Conservation (phyloP, 1,284 basidiomycete genomes). For the Schizophyllum commune region DNA sequence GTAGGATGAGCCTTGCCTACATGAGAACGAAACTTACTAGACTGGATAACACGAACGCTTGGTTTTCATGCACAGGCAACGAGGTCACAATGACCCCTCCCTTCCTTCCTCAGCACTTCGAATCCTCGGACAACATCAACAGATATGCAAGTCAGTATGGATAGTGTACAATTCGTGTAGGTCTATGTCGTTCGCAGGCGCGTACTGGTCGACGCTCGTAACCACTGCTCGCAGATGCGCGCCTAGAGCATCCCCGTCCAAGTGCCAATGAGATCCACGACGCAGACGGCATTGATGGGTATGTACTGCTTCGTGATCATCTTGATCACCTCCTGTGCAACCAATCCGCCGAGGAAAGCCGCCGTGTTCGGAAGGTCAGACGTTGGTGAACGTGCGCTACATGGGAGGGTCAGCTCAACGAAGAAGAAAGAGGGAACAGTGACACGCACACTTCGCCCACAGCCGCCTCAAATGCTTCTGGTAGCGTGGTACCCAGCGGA, state of each 20-base stretch:
- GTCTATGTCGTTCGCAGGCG: too few species aligned
- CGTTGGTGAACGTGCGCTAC: conserved; percentile 71
- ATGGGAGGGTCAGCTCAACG: conserved; percentile 6
- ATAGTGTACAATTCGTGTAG: neutral
- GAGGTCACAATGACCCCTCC: too few species aligned
- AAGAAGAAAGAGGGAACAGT: neutral
- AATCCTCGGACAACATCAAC: too few species aligned
- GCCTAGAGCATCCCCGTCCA: conserved; percentile 49
- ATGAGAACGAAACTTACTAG: too few species aligned
- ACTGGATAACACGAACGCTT: too few species aligned
- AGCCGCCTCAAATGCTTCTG: conserved; percentile 55
- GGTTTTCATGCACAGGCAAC: too few species aligned
- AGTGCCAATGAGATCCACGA: conserved; percentile 81
- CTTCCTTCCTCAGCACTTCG: too few species aligned
- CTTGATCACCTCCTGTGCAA: conserved; percentile 98
- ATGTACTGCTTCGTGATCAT: conserved; percentile 95
- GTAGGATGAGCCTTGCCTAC: too few species aligned
- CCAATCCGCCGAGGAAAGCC: conserved; percentile 87
- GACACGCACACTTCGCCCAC: conserved; percentile 73
- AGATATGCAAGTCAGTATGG: neutral
- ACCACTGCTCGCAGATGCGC: neutral
- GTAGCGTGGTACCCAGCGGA: conserved; percentile 35
- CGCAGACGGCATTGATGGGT: conserved; percentile 81
- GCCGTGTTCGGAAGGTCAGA: conserved; percentile 90
- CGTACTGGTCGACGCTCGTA: too few species aligned